These are phyloP conservation scores for Penicillium paneum DNA, from an alignment of 2,329 filamentous ascomycete genomes.

Conservation along the genomic window DNA sequence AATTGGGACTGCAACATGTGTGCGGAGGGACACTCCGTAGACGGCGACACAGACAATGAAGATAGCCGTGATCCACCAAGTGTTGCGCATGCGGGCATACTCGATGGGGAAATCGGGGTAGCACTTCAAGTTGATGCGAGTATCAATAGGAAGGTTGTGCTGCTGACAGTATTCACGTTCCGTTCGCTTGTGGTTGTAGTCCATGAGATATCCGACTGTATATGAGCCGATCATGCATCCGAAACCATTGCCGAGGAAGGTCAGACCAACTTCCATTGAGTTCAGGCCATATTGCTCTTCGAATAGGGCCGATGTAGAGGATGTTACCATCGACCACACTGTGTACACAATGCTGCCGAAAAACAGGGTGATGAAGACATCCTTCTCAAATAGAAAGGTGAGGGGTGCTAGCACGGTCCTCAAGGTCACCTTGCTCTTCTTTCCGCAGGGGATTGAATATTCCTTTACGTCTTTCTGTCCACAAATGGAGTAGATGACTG, in stretches of 20 bases:
- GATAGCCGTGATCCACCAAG: slow-evolving; percentile 40
- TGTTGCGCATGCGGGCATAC: slow-evolving; percentile 36
- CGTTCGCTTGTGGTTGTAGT: slow-evolving; percentile 37
- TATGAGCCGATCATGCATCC: slow-evolving; percentile 45
- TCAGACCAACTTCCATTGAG: slow-evolving; percentile 40
- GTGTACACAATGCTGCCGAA: slow-evolving; percentile 48
- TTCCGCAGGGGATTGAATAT: slow-evolving; percentile 7
- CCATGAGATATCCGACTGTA: slow-evolving; percentile 44
- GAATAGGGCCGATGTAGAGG: slow-evolving; percentile 42
- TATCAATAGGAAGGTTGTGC: slow-evolving; percentile 30
- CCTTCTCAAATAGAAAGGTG: slow-evolving; percentile 45
- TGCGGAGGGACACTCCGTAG: slow-evolving; percentile 30
- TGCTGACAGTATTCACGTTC: slow-evolving; percentile 33
- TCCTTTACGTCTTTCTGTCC: slow-evolving; percentile 20
- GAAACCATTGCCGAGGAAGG: slow-evolving; percentile 43
- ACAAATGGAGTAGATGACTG: slow-evolving; percentile 35
- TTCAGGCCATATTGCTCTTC: slow-evolving; percentile 40
- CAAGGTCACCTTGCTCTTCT: slow-evolving; percentile 29
- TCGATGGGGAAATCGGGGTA: slow-evolving; percentile 45
- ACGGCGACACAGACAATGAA: slow-evolving; percentile 37
- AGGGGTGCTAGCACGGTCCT: slow-evolving; percentile 41
- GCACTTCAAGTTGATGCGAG: slow-evolving; percentile 28
- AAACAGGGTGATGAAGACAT: slow-evolving; percentile 45
- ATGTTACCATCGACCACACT: slow-evolving; percentile 50
- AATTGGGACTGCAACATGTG: slow-evolving; percentile 35